Evolutionary conservation across 2,329 filamentous ascomycete species (phyloP).

Genomic region (Lecanicillium sp.): DNA sequence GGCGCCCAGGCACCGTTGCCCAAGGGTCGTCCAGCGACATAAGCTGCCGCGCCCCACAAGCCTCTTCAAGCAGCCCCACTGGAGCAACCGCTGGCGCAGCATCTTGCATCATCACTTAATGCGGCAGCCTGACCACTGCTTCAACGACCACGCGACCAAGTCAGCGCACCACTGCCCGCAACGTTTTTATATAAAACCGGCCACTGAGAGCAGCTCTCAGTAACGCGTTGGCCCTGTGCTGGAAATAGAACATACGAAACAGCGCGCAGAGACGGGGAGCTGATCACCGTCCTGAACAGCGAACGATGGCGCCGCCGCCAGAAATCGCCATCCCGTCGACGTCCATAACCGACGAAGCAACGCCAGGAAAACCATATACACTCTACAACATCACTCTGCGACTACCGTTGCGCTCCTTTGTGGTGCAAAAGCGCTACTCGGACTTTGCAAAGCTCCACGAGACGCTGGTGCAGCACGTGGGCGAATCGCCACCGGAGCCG

Average conservation of each 20-base stretch:
- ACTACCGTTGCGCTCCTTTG: slow-evolving; percentile 67
- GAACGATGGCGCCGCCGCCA: slow-evolving; percentile 53
- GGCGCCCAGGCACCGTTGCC: no score
- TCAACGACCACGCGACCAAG: slow-evolving; percentile 8
- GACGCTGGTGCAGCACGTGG: slow-evolving; percentile 51
- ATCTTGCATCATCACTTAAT: slow-evolving; percentile 7
- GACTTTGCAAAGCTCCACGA: slow-evolving; percentile 65
- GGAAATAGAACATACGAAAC: no score
- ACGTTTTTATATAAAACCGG: no score
- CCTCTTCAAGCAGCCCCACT: not conserved
- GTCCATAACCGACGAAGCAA: slow-evolving; percentile 42
- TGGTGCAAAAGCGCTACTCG: slow-evolving; percentile 74
- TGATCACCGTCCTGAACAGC: not conserved
- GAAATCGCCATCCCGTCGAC: slow-evolving; percentile 64
- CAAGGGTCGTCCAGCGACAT: no score
- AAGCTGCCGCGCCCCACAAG: not conserved
- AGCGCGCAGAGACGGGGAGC: no score
- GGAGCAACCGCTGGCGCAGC: not conserved
- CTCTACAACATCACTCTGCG: slow-evolving; percentile 73
- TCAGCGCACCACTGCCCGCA: not conserved
- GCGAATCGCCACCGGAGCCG: slow-evolving; percentile 55
- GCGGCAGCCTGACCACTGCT: slow-evolving; percentile 6
- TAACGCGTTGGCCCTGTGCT: no score
- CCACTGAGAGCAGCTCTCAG: no score
- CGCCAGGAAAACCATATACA: slow-evolving; percentile 57